phyloP scores from a whole-genome alignment of 2,329 filamentous ascomycete genomes.

The Ophiocordyceps sinensis region DNA sequence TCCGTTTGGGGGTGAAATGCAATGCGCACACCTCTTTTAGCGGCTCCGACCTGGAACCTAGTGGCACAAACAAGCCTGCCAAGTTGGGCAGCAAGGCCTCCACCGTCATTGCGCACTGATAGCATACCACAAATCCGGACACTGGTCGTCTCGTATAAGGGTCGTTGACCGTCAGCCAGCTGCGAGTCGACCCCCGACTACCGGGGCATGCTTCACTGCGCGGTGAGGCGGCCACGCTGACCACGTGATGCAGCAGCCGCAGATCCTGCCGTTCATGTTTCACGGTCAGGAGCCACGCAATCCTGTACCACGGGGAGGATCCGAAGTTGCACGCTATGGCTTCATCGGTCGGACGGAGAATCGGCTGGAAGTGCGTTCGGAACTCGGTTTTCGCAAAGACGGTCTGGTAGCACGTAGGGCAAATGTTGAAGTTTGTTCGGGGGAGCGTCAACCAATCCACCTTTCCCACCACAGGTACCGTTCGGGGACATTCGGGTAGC shows the following conservation, averaged over 20 bases:
- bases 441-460: constrained; percentile 73
- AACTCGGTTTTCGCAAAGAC: constrained; percentile 58
- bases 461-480: constrained; percentile 43
- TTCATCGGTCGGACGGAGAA: constrained; percentile 40
- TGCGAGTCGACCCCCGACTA: constrained; percentile 36
- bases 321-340: constrained; percentile 67
- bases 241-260: constrained; percentile 54
- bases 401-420: constrained; percentile 61
- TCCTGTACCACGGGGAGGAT: constrained; percentile 61
- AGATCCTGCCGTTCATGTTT: constrained; percentile 55
- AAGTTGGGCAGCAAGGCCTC: constrained; percentile 62
- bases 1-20: constrained; percentile 37
- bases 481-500: constrained; percentile 57
- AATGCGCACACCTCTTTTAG: constrained; percentile 52
- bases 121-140: constrained; percentile 61
- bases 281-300: constrained; percentile 69
- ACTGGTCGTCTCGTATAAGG: constrained; percentile 49
- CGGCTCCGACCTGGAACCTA: constrained; percentile 29
- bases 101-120: constrained; percentile 56
- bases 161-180: constrained; percentile 66
- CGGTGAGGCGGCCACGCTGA: constrained; percentile 37
- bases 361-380: constrained; percentile 44
- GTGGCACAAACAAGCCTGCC: constrained; percentile 46
- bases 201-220: constrained; percentile 43
- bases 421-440: constrained; percentile 62